Base-by-base conservation (phyloP, 1,284 basidiomycete genomes). In the Trichosporon sp. region DNA sequence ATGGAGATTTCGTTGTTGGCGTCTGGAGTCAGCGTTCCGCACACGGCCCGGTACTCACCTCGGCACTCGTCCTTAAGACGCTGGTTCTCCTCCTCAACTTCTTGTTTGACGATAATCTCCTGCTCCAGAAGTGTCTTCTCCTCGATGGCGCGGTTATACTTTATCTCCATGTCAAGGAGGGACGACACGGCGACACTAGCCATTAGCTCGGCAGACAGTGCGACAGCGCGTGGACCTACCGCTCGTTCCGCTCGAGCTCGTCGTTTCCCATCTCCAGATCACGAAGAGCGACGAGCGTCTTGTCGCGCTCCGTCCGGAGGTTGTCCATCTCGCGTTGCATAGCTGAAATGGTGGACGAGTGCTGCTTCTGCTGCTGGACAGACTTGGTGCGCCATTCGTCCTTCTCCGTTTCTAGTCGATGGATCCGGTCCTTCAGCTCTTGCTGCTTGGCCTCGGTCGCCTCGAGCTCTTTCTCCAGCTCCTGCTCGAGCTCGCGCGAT, bases 61-160 rank as follows among this genome's bases (percentile, higher is more conserved):
- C 95, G 85, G 34, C 98, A 84, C 79, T 98, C 95, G 79, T 99
- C 97, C 82, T 90, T 95, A 68, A 97, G 82, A 56, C 97, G 87
- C 83, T 99, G 97, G 65, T 87, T 89, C 78, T 97, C 92, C 81
- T 97, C 95, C 79, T 98, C 95, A 42, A 98, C 80, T 72, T 87
- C 89, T 3, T 92, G 91, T 83, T 95, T 96, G 81, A 91, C 91
- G 56, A 98, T 85, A n/a, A 99, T 85, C 80, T 99, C 97, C 75
- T 98, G 93, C 81, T 99, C 97, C 35, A 99, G 86, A 58, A 99
- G 84, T 63, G 97, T 98, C 83, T 98, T 98, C 84, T 98, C 93
- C 83, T 99, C 97, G 64, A 99, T 86, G 1, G 92, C 91, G 70
- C 90, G 88, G 73, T 94, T 90, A 84, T 98, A 98, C 80, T 91